Conservation (phyloP, 192 early-diverging fungal species). For the Entomortierella parvispora region DNA sequence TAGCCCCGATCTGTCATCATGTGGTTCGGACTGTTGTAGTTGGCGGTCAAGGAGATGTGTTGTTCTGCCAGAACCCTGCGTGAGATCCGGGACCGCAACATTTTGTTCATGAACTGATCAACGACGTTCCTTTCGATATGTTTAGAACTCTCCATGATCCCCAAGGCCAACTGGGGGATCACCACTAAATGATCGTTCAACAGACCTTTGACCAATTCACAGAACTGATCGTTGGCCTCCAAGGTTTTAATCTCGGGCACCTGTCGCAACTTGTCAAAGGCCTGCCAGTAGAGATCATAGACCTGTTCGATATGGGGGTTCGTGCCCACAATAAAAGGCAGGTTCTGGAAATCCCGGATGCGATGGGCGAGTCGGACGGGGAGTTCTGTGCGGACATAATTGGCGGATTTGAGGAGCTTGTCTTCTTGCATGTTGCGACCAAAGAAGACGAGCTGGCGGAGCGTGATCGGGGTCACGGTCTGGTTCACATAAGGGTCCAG, state of each 20-base stretch:
- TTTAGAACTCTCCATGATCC: conserved; percentile 81
- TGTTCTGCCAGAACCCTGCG: conserved; percentile 93
- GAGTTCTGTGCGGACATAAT: conserved; percentile 84
- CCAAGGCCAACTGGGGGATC: conserved; percentile 85
- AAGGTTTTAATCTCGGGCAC: conserved; percentile 79
- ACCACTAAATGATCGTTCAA: conserved; percentile 75
- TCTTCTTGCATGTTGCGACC: conserved; percentile 85
- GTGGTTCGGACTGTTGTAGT: conserved; percentile 49
- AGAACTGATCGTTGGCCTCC: conserved; percentile 82
- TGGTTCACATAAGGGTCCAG: conserved; percentile 84
- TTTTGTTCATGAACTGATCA: conserved; percentile 89
- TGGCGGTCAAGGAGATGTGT: conserved; percentile 82
- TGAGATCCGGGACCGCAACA: conserved; percentile 90
- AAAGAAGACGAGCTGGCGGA: conserved; percentile 90
- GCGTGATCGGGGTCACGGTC: conserved; percentile 77
- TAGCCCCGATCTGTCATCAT: conserved; percentile 48
- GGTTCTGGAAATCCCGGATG: conserved; percentile 85
- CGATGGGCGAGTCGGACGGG: conserved; percentile 91
- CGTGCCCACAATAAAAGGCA: conserved; percentile 96
- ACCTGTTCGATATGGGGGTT: conserved; percentile 90
- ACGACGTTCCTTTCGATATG: conserved; percentile 73
- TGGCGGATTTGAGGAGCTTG: conserved; percentile 81
- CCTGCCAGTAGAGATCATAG: conserved; percentile 92
- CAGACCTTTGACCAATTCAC: conserved; percentile 73
- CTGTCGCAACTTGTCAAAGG: conserved; percentile 65